Evolutionary conservation across 2,329 filamentous ascomycete genomes (phyloP).

Genomic region (Cadophora luteo-olivacea): DNA sequence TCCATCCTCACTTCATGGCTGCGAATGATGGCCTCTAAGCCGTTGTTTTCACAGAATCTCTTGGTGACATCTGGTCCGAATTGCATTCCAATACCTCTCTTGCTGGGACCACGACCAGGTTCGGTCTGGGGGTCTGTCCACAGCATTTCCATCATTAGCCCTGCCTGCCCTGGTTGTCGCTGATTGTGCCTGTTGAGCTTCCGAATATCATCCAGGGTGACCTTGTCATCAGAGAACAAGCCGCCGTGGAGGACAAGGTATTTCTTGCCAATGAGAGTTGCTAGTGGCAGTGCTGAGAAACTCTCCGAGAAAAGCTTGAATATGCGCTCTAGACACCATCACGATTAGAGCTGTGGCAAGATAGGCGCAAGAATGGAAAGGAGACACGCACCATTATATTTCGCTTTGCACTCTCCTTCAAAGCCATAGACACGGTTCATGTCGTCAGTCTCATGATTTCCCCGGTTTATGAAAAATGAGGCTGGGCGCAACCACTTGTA

Average conservation of each 20-base stretch:
- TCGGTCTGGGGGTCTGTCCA: constrained; percentile 95
- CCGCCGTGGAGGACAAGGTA: constrained; percentile 94
- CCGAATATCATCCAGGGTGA: constrained; percentile 90
- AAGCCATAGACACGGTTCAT: constrained; percentile 99
- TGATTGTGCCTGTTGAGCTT: constrained; percentile 91
- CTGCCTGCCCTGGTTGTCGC: constrained; percentile 88
- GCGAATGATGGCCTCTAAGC: constrained; percentile 91
- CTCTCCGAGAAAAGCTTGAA: constrained; percentile 99
- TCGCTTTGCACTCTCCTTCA: constrained; percentile 96
- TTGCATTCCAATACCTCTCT: constrained; percentile 94
- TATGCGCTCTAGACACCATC: constrained; percentile 55
- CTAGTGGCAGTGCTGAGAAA: constrained; percentile 91
- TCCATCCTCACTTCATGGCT: constrained; percentile 99
- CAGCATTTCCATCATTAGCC: constrained; percentile 99
- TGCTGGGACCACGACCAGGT: constrained; percentile 89
- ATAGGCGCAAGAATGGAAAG: constrained; percentile 28
- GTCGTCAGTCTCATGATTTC: constrained; percentile 98
- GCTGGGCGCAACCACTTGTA: constrained; percentile 95
- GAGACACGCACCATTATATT: constrained; percentile 81
- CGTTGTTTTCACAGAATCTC: constrained; percentile 95
- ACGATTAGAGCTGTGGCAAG: not conserved
- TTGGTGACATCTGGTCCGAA: constrained; percentile 97
- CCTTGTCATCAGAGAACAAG: constrained; percentile 93
- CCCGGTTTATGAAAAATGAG: constrained; percentile 93
- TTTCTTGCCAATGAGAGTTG: constrained; percentile 89